A percentile compares a stretch with the other conserved stretches of the same genome.
phyloP scores from a whole-genome alignment of 208 protist species.

The Paratrypanosoma confusum region DNA sequence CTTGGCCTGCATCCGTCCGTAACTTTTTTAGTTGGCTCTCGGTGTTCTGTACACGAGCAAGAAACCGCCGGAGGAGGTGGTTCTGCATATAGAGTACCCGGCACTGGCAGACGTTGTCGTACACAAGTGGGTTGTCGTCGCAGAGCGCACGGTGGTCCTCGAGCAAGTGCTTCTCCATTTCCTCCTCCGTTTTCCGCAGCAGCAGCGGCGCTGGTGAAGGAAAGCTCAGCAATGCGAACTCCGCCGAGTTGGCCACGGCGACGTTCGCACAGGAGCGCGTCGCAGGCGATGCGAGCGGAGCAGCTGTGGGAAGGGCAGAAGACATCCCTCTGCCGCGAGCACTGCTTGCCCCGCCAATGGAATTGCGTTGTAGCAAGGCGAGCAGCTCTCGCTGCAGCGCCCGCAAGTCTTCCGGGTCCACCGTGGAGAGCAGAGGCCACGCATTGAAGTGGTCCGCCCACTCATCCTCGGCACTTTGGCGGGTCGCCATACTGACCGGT shows the following conservation, averaged over 20 bases:
- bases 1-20: slow-evolving; percentile 5
- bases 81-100: slow-evolving; percentile 57
- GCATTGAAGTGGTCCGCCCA: too few species aligned
- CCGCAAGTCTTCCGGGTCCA: too few species aligned
- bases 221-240: slow-evolving; percentile 45
- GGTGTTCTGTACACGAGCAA: slow-evolving; percentile 16
- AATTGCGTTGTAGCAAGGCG: too few species aligned
- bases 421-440: too few species aligned
- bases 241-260: slow-evolving; percentile 29
- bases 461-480: too few species aligned
- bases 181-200: slow-evolving; percentile 53
- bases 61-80: slow-evolving; percentile 30
- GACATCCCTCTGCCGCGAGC: too few species aligned
- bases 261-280: too few species aligned
- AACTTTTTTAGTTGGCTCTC: slow-evolving; percentile 33
- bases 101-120: slow-evolving; percentile 21
- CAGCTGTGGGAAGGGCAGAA: too few species aligned
- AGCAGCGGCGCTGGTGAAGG: slow-evolving; percentile 23
- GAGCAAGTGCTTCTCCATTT: slow-evolving; percentile 59
- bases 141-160: slow-evolving; percentile 52
- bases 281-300: too few species aligned
- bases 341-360: too few species aligned
- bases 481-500: too few species aligned
- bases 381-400: too few species aligned
- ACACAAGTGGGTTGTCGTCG: slow-evolving; percentile 28